Evolutionary conservation across 2,329 filamentous ascomycete genomes (phyloP).

Genomic region (Rugonectria rugulosa): DNA sequence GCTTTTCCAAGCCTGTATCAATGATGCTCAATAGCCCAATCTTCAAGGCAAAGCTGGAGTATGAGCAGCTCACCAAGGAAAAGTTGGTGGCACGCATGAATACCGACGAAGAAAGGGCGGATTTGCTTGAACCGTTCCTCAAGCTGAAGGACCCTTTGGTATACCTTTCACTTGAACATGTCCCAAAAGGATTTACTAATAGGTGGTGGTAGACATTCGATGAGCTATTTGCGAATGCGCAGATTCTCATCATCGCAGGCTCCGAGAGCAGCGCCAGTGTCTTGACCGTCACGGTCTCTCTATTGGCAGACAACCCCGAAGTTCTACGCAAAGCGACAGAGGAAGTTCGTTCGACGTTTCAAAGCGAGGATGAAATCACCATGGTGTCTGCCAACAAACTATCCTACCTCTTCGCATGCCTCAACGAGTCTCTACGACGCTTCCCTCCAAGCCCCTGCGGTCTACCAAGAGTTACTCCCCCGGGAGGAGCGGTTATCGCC

Average conservation of each 20-base stretch:
- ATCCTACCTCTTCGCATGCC: not conserved
- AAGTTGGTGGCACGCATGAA: not conserved
- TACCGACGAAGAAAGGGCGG: not conserved
- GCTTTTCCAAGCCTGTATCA: not conserved
- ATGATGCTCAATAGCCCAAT: not conserved
- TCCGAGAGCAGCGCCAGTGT: conserved; percentile 3
- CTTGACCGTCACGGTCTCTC: not conserved
- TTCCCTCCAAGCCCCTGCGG: not conserved
- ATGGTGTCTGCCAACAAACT: not conserved
- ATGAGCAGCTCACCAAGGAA: not conserved
- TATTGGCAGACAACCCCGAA: not conserved
- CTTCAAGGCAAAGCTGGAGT: not conserved
- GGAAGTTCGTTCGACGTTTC: conserved; percentile 2
- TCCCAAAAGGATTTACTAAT: not conserved
- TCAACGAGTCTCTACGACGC: conserved; percentile 3
- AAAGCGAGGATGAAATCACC: conserved; percentile 3
- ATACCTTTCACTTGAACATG: not conserved
- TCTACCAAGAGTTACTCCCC: not conserved
- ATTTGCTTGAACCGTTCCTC: not conserved
- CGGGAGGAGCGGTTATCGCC: not conserved
- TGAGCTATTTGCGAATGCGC: not conserved
- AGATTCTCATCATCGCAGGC: conserved; percentile 1
- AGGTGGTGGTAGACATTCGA: not conserved
- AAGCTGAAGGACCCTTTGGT: not conserved
- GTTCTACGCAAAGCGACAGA: not conserved